Conservation (phyloP, 2,329 filamentous ascomycete species). For the Pseudocercospora pini-densiflorae region DNA sequence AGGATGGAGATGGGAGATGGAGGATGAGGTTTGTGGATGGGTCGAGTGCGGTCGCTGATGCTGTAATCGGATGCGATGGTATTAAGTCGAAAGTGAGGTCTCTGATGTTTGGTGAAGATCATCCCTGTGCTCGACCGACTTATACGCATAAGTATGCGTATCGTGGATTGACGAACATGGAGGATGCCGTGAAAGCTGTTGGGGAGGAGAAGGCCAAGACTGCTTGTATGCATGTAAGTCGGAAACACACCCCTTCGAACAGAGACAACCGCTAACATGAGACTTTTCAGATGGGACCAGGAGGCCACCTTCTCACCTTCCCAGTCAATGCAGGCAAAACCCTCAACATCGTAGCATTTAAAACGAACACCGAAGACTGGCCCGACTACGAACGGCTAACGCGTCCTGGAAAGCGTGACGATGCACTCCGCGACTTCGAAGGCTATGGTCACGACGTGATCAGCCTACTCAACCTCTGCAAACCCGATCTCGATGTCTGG, state of each 20-base stretch:
- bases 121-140: conserved; percentile 51
- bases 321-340: conserved; percentile 44
- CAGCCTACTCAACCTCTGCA: conserved; percentile 32
- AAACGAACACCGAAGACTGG: conserved; percentile 31
- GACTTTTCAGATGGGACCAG: conserved; percentile 30
- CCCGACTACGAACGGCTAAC: conserved; percentile 31
- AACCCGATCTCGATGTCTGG: conserved; percentile 39
- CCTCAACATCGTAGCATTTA: conserved; percentile 37
- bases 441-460: conserved; percentile 31
- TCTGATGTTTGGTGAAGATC: conserved; percentile 41
- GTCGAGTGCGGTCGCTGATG: conserved; percentile 49
- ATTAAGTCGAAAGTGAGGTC: conserved; percentile 62
- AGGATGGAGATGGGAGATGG: conserved; percentile 31
- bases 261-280: not conserved
- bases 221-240: conserved; percentile 35
- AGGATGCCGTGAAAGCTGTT: conserved; percentile 32
- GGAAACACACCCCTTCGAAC: conserved; percentile 6
- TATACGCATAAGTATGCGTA: conserved; percentile 67
- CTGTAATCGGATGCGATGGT: conserved; percentile 35
- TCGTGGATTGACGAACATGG: conserved; percentile 64
- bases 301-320: conserved; percentile 64
- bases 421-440: conserved; percentile 33
- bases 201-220: conserved; percentile 36
- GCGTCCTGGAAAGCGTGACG: conserved; percentile 27
- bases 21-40: conserved; percentile 44